Evolutionary conservation across 2,329 filamentous ascomycete genomes (phyloP).

Genomic region (Pseudodiploospora longispora): DNA sequence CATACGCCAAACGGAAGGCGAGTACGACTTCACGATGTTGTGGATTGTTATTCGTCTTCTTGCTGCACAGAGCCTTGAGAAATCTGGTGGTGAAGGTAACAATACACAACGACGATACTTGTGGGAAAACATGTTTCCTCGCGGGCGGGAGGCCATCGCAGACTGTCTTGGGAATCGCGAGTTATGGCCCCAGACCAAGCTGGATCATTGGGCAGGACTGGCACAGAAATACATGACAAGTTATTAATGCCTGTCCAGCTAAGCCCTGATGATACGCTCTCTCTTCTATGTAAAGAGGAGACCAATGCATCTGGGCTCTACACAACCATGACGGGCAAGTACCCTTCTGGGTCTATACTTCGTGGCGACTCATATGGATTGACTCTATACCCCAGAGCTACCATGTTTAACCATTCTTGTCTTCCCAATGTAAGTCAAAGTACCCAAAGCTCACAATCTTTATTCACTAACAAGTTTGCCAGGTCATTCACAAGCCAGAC

Average conservation of each 20-base stretch:
- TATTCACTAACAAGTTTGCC: background rate
- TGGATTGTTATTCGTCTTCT: slow-evolving; percentile 22
- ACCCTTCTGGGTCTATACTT: slow-evolving; percentile 7
- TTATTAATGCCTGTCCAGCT: slow-evolving; percentile 10
- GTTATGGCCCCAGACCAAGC: slow-evolving; percentile 18
- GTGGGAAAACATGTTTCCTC: slow-evolving; percentile 14
- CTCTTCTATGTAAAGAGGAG: slow-evolving; percentile 20
- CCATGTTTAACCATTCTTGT: slow-evolving; percentile 23
- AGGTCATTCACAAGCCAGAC: slow-evolving; percentile 19
- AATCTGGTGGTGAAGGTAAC: background rate
- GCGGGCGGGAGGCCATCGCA: slow-evolving; percentile 18
- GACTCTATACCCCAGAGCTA: slow-evolving; percentile 18
- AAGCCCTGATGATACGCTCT: slow-evolving; percentile 14
- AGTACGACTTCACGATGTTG: slow-evolving; percentile 20
- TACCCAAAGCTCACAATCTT: fast-evolving
- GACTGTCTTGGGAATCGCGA: slow-evolving; percentile 20
- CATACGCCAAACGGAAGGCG: slow-evolving; percentile 12
- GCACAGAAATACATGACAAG: slow-evolving; percentile 14
- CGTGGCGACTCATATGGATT: slow-evolving; percentile 19
- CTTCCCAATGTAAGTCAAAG: slow-evolving; percentile 17
- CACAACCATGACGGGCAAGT: slow-evolving; percentile 12
- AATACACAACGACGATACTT: background rate
- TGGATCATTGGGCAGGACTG: slow-evolving; percentile 18
- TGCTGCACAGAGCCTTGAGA: slow-evolving; percentile 16
- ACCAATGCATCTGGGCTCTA: slow-evolving; percentile 23